A percentile compares a stretch with the other conserved stretches of the same genome.
Evolutionary conservation across 2,329 filamentous ascomycete genomes (phyloP).

Genomic region (Camillea tinctor): DNA sequence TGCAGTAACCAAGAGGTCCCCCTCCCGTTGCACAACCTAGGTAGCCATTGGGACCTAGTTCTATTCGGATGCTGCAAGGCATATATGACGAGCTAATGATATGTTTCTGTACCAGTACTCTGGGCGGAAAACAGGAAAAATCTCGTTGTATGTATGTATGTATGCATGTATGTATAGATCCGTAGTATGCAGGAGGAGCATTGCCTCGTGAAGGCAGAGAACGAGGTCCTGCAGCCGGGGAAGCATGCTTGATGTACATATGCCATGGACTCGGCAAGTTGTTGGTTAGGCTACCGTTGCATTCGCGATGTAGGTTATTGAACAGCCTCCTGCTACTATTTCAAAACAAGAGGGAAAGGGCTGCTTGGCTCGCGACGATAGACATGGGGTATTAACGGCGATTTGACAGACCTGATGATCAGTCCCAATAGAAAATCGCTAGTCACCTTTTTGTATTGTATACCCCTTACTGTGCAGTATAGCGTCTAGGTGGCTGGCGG

Average conservation of each 20-base stretch:
- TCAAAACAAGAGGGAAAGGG: neutral
- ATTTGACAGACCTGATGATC: neutral
- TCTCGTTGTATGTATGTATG: neutral
- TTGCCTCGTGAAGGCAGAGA: neutral
- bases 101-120: neutral
- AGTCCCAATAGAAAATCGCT: neutral
- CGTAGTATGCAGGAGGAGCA: neutral
- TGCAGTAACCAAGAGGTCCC: neutral
- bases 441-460: neutral
- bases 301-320: neutral
- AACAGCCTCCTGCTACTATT: neutral
- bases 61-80: neutral
- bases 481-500: neutral
- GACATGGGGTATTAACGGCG: neutral
- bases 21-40: neutral
- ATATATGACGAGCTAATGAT: neutral
- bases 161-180: too few species aligned
- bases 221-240: neutral
- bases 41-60: neutral
- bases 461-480: neutral
- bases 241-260: neutral
- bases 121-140: neutral
- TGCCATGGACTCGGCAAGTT: neutral
- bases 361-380: neutral
- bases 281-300: neutral